Percentiles rank a stretch among this genome's conserved stretches.
phyloP scores from a whole-genome alignment of 2,329 filamentous ascomycete genomes.

The Penicillium verrucosum region DNA sequence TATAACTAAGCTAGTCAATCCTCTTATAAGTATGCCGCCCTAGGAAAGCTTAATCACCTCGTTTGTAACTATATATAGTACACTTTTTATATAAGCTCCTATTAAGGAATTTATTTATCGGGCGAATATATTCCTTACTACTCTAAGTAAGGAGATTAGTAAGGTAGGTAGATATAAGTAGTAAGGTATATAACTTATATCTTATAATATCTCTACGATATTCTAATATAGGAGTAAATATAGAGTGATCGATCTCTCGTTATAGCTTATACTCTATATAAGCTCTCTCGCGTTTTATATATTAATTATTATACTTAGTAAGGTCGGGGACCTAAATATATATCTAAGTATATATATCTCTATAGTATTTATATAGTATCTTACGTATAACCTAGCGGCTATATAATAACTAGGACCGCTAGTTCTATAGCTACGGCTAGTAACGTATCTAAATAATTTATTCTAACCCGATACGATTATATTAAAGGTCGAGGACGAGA shows the following conservation, averaged over 20 bases:
- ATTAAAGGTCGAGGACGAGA: constrained; percentile 34
- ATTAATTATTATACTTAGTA: constrained; percentile 44
- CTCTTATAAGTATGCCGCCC: no score
- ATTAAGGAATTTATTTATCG: constrained; percentile 40
- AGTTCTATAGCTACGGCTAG: constrained; percentile 52
- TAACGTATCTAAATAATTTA: constrained; percentile 53
- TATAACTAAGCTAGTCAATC: no score
- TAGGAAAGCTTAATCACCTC: constrained; percentile 22
- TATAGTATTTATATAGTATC: constrained; percentile 50
- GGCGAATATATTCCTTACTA: constrained; percentile 41
- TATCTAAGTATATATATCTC: constrained; percentile 55
- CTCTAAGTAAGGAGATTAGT: constrained; percentile 48
- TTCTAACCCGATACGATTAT: constrained; percentile 39
- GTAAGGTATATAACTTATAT: constrained; percentile 54
- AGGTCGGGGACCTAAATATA: constrained; percentile 50
- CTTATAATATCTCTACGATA: constrained; percentile 54
- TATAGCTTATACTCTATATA: constrained; percentile 35
- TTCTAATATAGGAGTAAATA: constrained; percentile 53
- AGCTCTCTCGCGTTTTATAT: constrained; percentile 43
- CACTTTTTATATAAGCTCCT: constrained; percentile 42
- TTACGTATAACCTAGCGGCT: constrained; percentile 36
- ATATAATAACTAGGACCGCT: constrained; percentile 41
- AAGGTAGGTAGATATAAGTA: constrained; percentile 50
- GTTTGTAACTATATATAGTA: constrained; percentile 54
- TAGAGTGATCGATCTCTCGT: constrained; percentile 24